Base-by-base conservation (phyloP, 768 basidiomycete species). In the Cyclocybe cylindracea region DNA sequence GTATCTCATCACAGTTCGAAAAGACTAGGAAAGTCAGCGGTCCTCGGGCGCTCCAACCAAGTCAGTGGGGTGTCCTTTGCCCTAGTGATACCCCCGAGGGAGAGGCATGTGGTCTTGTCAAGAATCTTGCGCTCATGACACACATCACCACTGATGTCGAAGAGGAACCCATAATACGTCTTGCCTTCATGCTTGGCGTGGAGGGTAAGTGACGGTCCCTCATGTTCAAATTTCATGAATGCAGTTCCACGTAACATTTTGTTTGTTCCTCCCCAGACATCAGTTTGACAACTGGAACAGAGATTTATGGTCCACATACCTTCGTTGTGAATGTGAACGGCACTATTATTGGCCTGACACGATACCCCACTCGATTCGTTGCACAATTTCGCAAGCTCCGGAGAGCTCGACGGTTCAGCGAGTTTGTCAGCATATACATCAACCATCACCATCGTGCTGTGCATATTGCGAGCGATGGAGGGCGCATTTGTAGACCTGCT, bases 121-220 rank as follows among this genome's bases (percentile, higher is more conserved):
- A 99, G 77, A 99, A 99, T 71, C 74, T 99, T 55, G 97, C 97
- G 3, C 77, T 99, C 11, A 99, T 99, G 97, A 98, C 97, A 3
- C 96, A 99, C 70, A 98, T 99, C 67, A 99, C 97, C 7, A 98
- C 97, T 38, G 97, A 98, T 68, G 96, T 94, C 31, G 94, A 96
- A 54, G 97, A 99, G 68, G 91, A 87, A 53, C 95, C 96, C 1
- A 90, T 99, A 48, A 84, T 92, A 57, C 83, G 87, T 52, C 75
- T 98, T 33, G 86, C 91, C 4, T 95, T 88, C 69, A 87, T 97
- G 85, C 83, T 98, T n/a, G 97, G 97, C 29, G 91, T 98, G 13
- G 95, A 99, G 83, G 94, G 94, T 89, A 51, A 47, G 78, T 62
- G 24, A 33, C n/a, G 16, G 11, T n/a, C 7, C 16, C 14, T 29